Conservation (phyloP, 2,329 filamentous ascomycete species). For the Neofusicoccum sp. region DNA sequence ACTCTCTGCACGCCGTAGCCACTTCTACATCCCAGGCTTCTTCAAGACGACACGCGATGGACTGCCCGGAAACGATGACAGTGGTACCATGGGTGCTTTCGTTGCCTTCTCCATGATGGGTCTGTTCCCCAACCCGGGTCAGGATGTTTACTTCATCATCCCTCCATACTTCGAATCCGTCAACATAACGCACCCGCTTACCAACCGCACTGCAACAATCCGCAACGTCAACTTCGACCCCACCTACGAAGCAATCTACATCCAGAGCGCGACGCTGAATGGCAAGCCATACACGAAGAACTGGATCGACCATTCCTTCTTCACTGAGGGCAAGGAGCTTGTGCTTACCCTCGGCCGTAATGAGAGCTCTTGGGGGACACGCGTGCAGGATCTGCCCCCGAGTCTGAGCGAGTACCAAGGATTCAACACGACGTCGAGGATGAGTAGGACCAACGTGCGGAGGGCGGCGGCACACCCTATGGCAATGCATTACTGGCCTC, state of each 20-base stretch:
- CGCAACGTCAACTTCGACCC: conserved; percentile 45
- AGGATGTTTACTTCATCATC: conserved; percentile 45
- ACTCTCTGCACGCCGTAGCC: conserved; percentile 40
- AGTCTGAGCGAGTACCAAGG: conserved; percentile 32
- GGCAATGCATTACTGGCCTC: background rate
- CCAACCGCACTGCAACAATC: conserved; percentile 42
- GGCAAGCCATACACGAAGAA: conserved; percentile 44
- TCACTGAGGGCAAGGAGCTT: conserved; percentile 45
- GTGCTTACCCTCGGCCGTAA: conserved; percentile 44
- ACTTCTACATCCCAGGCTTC: conserved; percentile 46
- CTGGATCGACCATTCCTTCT: conserved; percentile 47
- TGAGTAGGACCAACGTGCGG: conserved; percentile 3
- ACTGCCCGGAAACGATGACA: conserved; percentile 48
- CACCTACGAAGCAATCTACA: conserved; percentile 42
- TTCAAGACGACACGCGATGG: conserved; percentile 42
- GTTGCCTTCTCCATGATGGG: conserved; percentile 47
- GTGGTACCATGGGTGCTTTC: conserved; percentile 47
- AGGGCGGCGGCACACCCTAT: background rate
- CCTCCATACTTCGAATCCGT: conserved; percentile 43
- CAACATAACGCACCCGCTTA: conserved; percentile 39
- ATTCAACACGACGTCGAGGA: conserved; percentile 25
- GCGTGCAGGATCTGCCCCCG: conserved; percentile 44
- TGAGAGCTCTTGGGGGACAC: conserved; percentile 48
- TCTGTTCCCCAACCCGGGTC: conserved; percentile 41
- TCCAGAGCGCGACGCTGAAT: conserved; percentile 46